Conservation (phyloP, 352 stramenopile genomes). For the Phytopythium cucurbitacearum region DNA sequence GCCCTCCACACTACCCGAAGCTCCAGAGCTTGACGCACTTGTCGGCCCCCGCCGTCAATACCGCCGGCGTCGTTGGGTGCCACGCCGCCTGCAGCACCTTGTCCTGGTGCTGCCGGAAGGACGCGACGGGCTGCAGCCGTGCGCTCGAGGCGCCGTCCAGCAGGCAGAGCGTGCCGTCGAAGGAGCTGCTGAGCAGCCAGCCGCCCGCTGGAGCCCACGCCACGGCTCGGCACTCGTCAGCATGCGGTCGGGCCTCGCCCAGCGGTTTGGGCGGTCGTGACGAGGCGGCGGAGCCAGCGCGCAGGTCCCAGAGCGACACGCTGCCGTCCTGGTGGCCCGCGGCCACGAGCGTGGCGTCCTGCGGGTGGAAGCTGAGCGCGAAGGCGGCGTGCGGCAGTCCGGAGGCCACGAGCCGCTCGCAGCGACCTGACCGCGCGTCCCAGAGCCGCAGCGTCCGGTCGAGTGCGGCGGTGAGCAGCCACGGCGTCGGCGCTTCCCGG, state of each 20-base stretch:
- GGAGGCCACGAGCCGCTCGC: constrained; percentile 42
- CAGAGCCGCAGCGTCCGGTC: constrained; percentile 67
- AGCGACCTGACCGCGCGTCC: constrained; percentile 51
- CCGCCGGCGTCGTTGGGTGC: constrained; percentile 47
- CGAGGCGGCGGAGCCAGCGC: constrained; percentile 13
- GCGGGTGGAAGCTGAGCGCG: constrained; percentile 44
- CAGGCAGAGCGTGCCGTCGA: constrained; percentile 61
- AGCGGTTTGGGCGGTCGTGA: constrained; percentile 16
- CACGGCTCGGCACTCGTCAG: constrained; percentile 57
- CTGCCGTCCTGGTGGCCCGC: constrained; percentile 62
- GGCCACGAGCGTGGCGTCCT: constrained; percentile 19
- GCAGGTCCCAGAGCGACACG: constrained; percentile 61
- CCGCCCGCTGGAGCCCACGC: constrained; percentile 51
- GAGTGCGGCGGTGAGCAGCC: constrained; percentile 39
- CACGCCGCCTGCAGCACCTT: constrained; percentile 70
- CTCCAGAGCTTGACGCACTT: constrained; percentile 66
- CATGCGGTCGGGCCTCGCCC: constrained; percentile 25
- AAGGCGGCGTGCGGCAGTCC: constrained; percentile 25
- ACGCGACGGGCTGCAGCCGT: constrained; percentile 33
- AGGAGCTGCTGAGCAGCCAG: constrained; percentile 57
- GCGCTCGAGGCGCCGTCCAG: constrained; percentile 3
- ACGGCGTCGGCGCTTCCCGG: constrained; percentile 3
- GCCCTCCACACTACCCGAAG: constrained; percentile 21
- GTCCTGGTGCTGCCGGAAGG: constrained; percentile 53
- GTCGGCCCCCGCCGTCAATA: constrained; percentile 57